Evolutionary conservation across 805 yeast genomes (phyloP).

Genomic region (Pichia deserticola): DNA sequence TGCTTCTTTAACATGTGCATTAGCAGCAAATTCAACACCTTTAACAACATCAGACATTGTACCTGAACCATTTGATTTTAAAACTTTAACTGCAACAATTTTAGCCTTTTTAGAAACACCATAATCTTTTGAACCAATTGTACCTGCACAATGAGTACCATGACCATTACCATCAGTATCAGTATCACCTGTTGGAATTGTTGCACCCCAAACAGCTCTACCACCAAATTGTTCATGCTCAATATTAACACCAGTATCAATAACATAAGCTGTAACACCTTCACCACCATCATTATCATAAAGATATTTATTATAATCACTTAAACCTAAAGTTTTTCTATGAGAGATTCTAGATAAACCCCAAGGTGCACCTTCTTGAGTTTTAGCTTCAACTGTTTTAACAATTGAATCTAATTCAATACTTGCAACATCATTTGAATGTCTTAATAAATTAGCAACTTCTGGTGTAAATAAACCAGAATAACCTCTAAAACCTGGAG

Average conservation of each 20-base stretch:
- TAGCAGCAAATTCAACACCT: slow-evolving; percentile 81
- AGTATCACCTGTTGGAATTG: slow-evolving; percentile 63
- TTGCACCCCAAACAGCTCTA: slow-evolving; percentile 81
- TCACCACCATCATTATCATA: slow-evolving; percentile 70
- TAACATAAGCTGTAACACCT: slow-evolving; percentile 80
- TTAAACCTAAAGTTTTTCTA: slow-evolving; percentile 59
- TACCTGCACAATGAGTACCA: slow-evolving; percentile 97
- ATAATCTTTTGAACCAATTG: slow-evolving; percentile 69
- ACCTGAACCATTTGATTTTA: slow-evolving; percentile 78
- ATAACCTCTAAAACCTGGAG: slow-evolving; percentile 68
- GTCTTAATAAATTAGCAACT: slow-evolving; percentile 60
- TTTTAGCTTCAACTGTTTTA: slow-evolving; percentile 50
- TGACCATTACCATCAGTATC: slow-evolving; percentile 86
- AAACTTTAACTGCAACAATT: slow-evolving; percentile 76
- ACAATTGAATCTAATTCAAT: slow-evolving; percentile 74
- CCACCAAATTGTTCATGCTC: slow-evolving; percentile 74
- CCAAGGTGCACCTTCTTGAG: slow-evolving; percentile 88
- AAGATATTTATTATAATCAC: slow-evolving; percentile 64
- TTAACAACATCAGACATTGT: slow-evolving; percentile 76
- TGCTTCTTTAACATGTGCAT: slow-evolving; percentile 48
- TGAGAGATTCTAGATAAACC: slow-evolving; percentile 89
- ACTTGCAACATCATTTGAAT: slow-evolving; percentile 46
- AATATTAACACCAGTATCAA: slow-evolving; percentile 82
- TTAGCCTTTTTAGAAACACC: slow-evolving; percentile 83
- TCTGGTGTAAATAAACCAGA: slow-evolving; percentile 75